These are phyloP conservation scores for Cryptococcus amylolentus DNA, from an alignment of 1,284 basidiomycete species.

Conservation along the genomic window DNA sequence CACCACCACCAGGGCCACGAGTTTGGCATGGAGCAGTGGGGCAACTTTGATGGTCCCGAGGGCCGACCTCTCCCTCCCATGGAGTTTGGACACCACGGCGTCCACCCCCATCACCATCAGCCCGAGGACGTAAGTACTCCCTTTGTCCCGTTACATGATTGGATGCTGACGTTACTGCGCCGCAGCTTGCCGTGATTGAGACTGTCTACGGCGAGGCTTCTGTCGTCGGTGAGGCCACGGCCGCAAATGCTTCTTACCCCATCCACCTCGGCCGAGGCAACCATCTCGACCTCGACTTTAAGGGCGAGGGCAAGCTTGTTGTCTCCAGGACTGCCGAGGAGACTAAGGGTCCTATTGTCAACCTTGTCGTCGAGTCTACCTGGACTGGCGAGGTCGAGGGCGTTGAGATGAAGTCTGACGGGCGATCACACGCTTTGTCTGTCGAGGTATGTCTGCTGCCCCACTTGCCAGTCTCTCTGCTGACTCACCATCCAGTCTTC, in stretches of 20 bases:
- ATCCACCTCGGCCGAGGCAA: slow-evolving; percentile 6
- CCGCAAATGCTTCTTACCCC: slow-evolving; percentile 24
- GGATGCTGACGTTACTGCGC: not conserved
- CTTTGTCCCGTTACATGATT: no score
- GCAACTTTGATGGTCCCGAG: not conserved
- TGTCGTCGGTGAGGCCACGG: slow-evolving; percentile 6
- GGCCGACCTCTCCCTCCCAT: not conserved
- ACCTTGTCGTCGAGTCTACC: slow-evolving; percentile 23
- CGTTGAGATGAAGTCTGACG: slow-evolving; percentile 12
- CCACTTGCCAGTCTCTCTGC: not conserved
- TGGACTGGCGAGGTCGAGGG: slow-evolving; percentile 11
- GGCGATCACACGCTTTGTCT: slow-evolving; percentile 8
- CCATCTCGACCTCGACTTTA: slow-evolving; percentile 14
- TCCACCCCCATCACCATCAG: not conserved
- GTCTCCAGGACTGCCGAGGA: slow-evolving; percentile 16
- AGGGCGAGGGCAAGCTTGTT: slow-evolving; percentile 16
- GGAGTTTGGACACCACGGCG: not conserved
- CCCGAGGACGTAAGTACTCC: no score
- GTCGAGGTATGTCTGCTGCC: slow-evolving; percentile 11
- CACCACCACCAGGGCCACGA: slow-evolving; percentile 1
- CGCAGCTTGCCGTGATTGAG: slow-evolving; percentile 8
- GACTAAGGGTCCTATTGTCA: not conserved
- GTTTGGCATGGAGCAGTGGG: not conserved
- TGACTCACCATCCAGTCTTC: not conserved
- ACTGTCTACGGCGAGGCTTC: slow-evolving; percentile 7